Evolutionary conservation across 805 yeast genomes (phyloP).

Genomic region (Candida saitoana): DNA sequence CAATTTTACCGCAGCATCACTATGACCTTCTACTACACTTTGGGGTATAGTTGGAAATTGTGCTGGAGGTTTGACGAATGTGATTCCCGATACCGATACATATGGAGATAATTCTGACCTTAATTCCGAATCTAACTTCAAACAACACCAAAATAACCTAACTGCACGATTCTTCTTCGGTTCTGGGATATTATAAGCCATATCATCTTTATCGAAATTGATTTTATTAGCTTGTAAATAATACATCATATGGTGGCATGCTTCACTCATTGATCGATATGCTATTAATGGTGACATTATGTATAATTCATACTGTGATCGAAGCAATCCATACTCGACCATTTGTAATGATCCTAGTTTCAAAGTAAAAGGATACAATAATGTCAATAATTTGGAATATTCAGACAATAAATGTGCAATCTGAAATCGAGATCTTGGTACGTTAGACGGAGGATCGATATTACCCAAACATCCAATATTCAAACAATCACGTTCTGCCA

Average conservation of each 20-base stretch:
- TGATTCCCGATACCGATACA: conserved; percentile 30
- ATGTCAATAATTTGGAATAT: conserved; percentile 18
- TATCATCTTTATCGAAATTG: neutral
- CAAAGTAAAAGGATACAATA: conserved; percentile 19
- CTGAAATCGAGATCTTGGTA: conserved; percentile 17
- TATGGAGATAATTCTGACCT: conserved; percentile 31
- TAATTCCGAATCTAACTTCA: conserved; percentile 35
- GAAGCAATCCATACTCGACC: conserved; percentile 18
- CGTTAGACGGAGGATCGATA: conserved; percentile 7
- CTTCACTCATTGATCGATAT: conserved; percentile 19
- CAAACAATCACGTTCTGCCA: conserved; percentile 23
- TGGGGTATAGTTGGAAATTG: conserved; percentile 30
- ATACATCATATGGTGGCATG: conserved; percentile 29
- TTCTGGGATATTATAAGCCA: conserved; percentile 5
- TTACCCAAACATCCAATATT: conserved; percentile 17
- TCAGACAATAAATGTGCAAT: conserved; percentile 20
- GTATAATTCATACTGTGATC: conserved; percentile 26
- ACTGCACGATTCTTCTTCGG: conserved; percentile 21
- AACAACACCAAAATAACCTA: conserved; percentile 31
- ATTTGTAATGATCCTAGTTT: conserved; percentile 13
- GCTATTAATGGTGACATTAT: conserved; percentile 25
- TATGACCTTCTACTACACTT: conserved; percentile 13
- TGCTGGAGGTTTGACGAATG: conserved; percentile 26
- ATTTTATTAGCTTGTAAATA: conserved; percentile 17
- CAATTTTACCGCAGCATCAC: conserved; percentile 20